Conservation (phyloP, 345 rosid species). For the Pistacia integerrima region DNA sequence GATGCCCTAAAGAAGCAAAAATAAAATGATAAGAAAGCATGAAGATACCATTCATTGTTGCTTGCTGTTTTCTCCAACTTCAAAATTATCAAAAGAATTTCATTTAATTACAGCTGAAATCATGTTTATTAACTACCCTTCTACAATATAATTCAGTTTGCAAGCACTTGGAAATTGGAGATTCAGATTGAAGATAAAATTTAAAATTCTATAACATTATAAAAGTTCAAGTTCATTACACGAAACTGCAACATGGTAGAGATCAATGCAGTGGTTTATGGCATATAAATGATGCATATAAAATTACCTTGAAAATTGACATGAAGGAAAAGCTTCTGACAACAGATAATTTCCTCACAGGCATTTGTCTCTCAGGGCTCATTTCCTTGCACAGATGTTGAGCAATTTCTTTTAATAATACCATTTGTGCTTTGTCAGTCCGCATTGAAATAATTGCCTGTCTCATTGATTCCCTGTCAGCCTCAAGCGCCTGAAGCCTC, state of each 20-base stretch:
- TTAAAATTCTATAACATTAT: not conserved
- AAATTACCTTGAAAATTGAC: conserved; percentile 75
- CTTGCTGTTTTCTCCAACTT: not conserved
- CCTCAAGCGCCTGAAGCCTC: conserved; percentile 97
- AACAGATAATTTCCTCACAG: conserved; percentile 49
- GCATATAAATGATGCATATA: not conserved
- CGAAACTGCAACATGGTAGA: conserved; percentile 3
- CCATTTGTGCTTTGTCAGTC: conserved; percentile 83
- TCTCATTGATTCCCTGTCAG: conserved; percentile 97
- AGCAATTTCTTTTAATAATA: conserved; percentile 90
- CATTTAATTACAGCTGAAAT: not conserved
- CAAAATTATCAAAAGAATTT: not conserved
- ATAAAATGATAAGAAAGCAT: no score
- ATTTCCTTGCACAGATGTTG: conserved; percentile 84
- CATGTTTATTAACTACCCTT: not conserved
- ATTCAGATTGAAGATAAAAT: not conserved
- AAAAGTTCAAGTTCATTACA: not conserved
- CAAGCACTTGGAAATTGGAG: not conserved
- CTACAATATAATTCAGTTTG: not conserved
- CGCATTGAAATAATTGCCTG: conserved; percentile 90
- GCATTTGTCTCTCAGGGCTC: conserved; percentile 55
- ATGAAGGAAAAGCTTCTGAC: conserved; percentile 47
- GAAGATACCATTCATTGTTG: not conserved
- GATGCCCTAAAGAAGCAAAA: conserved; percentile 4
- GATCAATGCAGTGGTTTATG: not conserved